Percentiles rank a stretch among this genome's conserved stretches.
phyloP scores from a whole-genome alignment of 345 rosid species.

The Cardamine resedifolia region DNA sequence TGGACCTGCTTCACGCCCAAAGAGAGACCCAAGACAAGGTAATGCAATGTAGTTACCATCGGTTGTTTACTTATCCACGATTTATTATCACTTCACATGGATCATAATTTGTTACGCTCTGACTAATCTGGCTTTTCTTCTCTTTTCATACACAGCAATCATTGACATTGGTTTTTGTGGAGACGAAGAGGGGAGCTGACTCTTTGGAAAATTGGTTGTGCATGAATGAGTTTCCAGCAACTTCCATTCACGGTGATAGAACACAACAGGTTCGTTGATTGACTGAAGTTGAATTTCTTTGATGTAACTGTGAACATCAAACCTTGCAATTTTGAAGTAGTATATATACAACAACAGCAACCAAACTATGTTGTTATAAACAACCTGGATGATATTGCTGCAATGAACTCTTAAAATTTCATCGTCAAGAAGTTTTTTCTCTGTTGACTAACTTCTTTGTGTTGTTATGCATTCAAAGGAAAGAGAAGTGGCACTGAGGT shows the following conservation, averaged over 20 bases:
- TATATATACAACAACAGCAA: not conserved
- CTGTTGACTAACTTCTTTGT: conserved; percentile 3
- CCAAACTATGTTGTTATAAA: not conserved
- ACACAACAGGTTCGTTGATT: conserved; percentile 64
- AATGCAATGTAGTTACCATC: conserved; percentile 16
- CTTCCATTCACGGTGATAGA: conserved; percentile 97
- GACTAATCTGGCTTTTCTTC: conserved; percentile 6
- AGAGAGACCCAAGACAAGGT: conserved; percentile 82
- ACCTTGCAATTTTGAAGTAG: not conserved
- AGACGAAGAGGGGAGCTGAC: conserved; percentile 97
- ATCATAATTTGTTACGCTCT: not conserved
- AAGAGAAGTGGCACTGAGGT: conserved; percentile 87
- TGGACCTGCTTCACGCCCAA: conserved; percentile 99
- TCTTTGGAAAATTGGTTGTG: conserved; percentile 90
- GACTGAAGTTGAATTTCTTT: conserved; percentile 6
- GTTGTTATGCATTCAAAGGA: conserved; percentile 54
- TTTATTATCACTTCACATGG: not conserved
- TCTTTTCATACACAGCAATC: conserved; percentile 63
- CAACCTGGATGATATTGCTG: conserved; percentile 3
- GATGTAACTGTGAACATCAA: conserved; percentile 1
- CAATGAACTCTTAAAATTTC: conserved; percentile 15
- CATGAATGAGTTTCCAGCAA: conserved; percentile 86
- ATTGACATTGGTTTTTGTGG: conserved; percentile 95
- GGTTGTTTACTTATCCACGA: conserved; percentile 8
- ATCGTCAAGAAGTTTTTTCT: conserved; percentile 10